Conservation (phyloP, 768 basidiomycete genomes). For the Lepiota venenata region DNA sequence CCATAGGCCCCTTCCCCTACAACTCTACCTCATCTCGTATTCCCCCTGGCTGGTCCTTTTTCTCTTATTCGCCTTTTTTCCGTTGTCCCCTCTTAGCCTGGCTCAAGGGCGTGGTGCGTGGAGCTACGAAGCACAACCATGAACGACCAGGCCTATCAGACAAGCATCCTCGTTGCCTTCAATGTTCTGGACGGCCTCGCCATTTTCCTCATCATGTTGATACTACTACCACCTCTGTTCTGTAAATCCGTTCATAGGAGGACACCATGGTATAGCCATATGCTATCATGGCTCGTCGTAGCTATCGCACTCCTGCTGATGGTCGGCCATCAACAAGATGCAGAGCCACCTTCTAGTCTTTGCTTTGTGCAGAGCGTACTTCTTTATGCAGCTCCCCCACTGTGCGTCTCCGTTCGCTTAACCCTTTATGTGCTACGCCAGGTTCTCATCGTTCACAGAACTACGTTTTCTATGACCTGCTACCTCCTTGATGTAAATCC, state of each 20-base stretch:
- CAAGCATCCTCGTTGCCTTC: background rate
- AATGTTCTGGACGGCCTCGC: background rate
- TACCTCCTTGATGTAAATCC: conserved; percentile 6
- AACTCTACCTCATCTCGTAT: background rate
- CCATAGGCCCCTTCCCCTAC: background rate
- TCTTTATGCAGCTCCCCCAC: conserved; percentile 4
- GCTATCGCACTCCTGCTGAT: background rate
- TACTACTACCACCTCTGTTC: conserved; percentile 4
- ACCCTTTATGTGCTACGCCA: background rate
- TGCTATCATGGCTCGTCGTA: conserved; percentile 7
- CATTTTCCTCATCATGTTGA: background rate
- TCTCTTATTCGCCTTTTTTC: background rate
- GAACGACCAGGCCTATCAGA: background rate
- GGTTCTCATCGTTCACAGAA: background rate
- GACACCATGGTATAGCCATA: conserved; percentile 8
- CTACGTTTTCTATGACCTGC: conserved; percentile 6
- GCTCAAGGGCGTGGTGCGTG: background rate
- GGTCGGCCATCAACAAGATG: conserved; percentile 3
- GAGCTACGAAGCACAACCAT: background rate
- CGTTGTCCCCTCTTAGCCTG: background rate
- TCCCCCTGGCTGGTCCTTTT: background rate
- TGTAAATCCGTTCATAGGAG: background rate
- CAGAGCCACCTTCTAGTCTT: background rate
- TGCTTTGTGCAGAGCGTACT: conserved; percentile 7
- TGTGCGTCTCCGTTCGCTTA: background rate